Conservation (phyloP, 2,329 filamentous ascomycete species). For the Hypoxylon sp. region DNA sequence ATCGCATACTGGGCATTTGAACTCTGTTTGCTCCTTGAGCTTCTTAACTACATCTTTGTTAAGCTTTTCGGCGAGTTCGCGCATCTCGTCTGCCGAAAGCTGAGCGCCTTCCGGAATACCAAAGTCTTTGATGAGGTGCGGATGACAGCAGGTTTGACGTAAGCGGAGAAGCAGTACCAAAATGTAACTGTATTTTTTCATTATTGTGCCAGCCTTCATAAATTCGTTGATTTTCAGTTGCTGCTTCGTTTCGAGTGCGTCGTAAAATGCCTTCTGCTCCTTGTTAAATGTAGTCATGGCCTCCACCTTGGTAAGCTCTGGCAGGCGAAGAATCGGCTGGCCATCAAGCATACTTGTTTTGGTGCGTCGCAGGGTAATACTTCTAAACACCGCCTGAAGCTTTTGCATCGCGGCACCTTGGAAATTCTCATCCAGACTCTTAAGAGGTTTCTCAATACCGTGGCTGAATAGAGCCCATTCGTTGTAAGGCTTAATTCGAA, state of each 20-base stretch:
- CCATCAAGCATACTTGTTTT: conserved; percentile 86
- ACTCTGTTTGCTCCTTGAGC: conserved; percentile 35
- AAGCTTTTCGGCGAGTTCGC: conserved; percentile 42
- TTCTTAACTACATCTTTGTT: conserved; percentile 30
- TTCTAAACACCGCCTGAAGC: conserved; percentile 81
- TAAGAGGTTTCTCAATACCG: conserved; percentile 59
- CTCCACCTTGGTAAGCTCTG: conserved; percentile 71
- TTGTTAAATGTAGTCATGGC: conserved; percentile 73
- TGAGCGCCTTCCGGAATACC: conserved; percentile 47
- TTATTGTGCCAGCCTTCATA: conserved; percentile 57
- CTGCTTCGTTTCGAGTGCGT: conserved; percentile 59
- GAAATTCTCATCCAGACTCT: conserved; percentile 43
- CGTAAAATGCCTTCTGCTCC: conserved; percentile 75
- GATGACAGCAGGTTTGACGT: conserved; percentile 85
- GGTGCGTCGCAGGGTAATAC: conserved; percentile 84
- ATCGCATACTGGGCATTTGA: conserved; percentile 45
- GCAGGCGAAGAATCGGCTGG: conserved; percentile 77
- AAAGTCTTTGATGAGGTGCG: conserved; percentile 70
- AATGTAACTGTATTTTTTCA: conserved; percentile 81
- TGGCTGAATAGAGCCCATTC: conserved; percentile 71
- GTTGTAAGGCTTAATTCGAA: conserved; percentile 81
- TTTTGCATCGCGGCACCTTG: conserved; percentile 72
- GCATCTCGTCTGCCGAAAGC: conserved; percentile 47
- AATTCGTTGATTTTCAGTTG: conserved; percentile 46
- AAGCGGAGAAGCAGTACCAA: conserved; percentile 82